Percentiles rank a stretch among this genome's conserved stretches.
phyloP scores from a whole-genome alignment of 805 yeast genomes.

The Ogataea henricii region DNA sequence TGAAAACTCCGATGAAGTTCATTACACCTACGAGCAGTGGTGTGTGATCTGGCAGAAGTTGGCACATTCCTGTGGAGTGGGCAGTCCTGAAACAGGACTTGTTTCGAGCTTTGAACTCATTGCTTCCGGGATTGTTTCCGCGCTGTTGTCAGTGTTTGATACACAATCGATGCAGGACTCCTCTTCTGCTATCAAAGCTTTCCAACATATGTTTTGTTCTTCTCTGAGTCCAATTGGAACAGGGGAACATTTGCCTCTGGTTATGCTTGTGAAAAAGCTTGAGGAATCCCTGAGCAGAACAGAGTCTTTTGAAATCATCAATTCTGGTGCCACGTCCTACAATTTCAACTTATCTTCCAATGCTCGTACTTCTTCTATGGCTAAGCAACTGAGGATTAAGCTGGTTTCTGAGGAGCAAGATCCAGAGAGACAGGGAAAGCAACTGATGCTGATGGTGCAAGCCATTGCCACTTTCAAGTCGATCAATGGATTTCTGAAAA shows the following conservation, averaged over 20 bases:
- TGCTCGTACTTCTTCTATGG: conserved; percentile 59
- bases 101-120: conserved; percentile 77
- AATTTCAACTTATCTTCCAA: conserved; percentile 19
- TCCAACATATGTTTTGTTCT: conserved; percentile 44
- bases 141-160: conserved; percentile 41
- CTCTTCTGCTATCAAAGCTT: conserved; percentile 42
- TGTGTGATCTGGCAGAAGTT: conserved; percentile 41
- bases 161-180: conserved; percentile 29
- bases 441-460: conserved; percentile 51
- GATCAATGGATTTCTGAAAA: conserved; percentile 48
- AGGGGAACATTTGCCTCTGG: conserved; percentile 38
- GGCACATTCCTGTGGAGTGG: conserved; percentile 35
- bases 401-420: conserved; percentile 43
- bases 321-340: conserved; percentile 40
- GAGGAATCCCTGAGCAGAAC: conserved; percentile 75
- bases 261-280: conserved; percentile 53
- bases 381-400: conserved; percentile 67
- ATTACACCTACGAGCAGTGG: conserved; percentile 36
- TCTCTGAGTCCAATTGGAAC: conserved; percentile 34
- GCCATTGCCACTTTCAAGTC: conserved; percentile 63
- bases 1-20: conserved; percentile 20
- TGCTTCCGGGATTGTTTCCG: conserved; percentile 62
- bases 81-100: conserved; percentile 12
- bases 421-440: conserved; percentile 29
- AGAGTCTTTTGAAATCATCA: conserved; percentile 68